Conservation (phyloP, 345 rosid genomes). For the Sonneratia alba region DNA sequence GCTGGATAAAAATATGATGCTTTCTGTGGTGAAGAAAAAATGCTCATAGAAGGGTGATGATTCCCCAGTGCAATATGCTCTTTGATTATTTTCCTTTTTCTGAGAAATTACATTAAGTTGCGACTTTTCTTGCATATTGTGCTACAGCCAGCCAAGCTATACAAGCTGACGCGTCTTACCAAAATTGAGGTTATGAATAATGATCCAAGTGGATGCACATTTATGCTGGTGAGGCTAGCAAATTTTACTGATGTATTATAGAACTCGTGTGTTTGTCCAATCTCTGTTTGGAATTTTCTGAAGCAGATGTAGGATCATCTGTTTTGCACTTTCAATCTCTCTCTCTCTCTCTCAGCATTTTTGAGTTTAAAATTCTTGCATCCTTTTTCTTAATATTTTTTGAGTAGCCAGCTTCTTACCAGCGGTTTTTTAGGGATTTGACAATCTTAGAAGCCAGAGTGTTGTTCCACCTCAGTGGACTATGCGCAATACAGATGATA, state of each 20-base stretch:
- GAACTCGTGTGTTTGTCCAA: background rate
- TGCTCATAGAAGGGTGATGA: background rate
- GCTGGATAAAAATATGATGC: background rate
- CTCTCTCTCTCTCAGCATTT: background rate
- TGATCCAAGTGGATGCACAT: conserved; percentile 97
- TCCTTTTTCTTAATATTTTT: background rate
- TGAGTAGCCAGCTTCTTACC: conserved; percentile 9
- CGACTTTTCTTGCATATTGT: background rate
- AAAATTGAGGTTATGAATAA: conserved; percentile 88
- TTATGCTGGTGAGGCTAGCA: conserved; percentile 59
- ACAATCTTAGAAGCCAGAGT: conserved; percentile 94
- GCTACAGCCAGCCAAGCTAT: conserved; percentile 81
- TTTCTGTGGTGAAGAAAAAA: background rate
- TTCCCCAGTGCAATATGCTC: background rate
- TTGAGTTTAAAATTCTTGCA: background rate
- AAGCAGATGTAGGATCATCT: background rate
- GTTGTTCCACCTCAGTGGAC: conserved; percentile 99
- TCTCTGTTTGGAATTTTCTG: background rate
- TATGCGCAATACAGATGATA: conserved; percentile 93
- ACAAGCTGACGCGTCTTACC: conserved; percentile 91
- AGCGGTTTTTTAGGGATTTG: conserved; percentile 70
- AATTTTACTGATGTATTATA: background rate
- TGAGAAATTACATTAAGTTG: background rate
- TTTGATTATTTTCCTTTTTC: background rate
- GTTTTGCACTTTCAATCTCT: background rate